Evolutionary conservation across 306 rosid species (phyloP), one percentile per base, ranked within the genome.

Genomic region (Carpinus fangiana): DNA sequence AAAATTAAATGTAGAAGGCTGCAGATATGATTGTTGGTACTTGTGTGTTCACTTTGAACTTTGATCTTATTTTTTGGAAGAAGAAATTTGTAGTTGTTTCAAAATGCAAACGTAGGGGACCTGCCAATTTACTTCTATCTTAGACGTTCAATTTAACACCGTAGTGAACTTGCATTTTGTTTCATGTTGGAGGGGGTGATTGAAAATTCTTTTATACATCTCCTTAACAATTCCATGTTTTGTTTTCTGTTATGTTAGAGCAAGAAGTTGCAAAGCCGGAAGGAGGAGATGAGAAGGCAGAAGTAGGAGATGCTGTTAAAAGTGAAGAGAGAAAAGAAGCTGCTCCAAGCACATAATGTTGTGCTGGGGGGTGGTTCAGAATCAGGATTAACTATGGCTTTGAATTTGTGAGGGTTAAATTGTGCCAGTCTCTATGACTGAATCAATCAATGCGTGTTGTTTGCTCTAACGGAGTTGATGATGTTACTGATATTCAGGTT

Each of bases 201-300:
- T 61, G 8, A 2, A n/a, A 10, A 12, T 47, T n/a, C 41, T 26
- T 48, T 38, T 1, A 38, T 51, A 2, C 46, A 5, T 20, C 38
- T 23, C 53, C 47, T 81, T 51, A 86, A 70, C 5, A 6, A 23
- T 66, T 5, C 14, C 21, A 11, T 41, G 20, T 51, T 62, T 74
- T 77, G 3, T 26, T 64, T 73, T 48, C 1, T 74, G 41, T 51
- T 59, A 13, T 43, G 7, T 47, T 23, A 92, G 94, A 84, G 80
- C 87, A 67, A 82, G 97, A 90, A 76, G 93, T 83, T 81, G 70
- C 89, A 0, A 90, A 90, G 85, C 88, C 90, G 48, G 93, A 64
- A 20, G 89, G 72, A 73, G 81, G 72, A 73, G 81, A 64, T 34
- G 64, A 52, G 7, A 60, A 82, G 75, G 78, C 68, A 3, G 79